Evolutionary conservation across 2,329 filamentous ascomycete genomes (phyloP).

Genomic region (Cercospora sesami): DNA sequence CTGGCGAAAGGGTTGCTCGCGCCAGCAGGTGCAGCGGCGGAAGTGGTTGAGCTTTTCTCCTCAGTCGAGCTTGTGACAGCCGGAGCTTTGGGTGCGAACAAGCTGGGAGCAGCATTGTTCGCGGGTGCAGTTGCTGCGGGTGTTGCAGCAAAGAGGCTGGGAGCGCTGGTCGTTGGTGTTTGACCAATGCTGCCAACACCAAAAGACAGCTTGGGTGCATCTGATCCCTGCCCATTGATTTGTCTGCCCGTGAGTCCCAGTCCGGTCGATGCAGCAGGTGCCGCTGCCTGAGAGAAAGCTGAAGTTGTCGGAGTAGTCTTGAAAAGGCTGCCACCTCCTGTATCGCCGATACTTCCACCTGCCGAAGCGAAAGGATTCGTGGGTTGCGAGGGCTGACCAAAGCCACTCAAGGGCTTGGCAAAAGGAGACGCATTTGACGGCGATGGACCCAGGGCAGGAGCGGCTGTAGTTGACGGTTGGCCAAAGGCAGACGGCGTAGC

Average conservation of each 20-base stretch:
- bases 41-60: not conserved
- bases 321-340: slow-evolving; percentile 1
- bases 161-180: not conserved
- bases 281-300: not conserved
- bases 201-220: slow-evolving; percentile 1
- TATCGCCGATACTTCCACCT: not conserved
- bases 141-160: slow-evolving; percentile 13
- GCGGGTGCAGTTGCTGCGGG: slow-evolving; percentile 1
- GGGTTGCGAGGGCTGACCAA: slow-evolving; percentile 19
- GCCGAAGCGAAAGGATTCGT: slow-evolving; percentile 15
- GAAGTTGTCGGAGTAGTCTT: not conserved
- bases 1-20: slow-evolving; percentile 10
- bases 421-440: slow-evolving; percentile 20
- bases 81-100: slow-evolving; percentile 10
- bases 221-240: not conserved
- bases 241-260: not conserved
- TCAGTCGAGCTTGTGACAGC: not conserved
- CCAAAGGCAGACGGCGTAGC: slow-evolving; percentile 20
- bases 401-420: slow-evolving; percentile 21
- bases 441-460: slow-evolving; percentile 9
- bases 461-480: slow-evolving; percentile 15
- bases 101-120: not conserved
- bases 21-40: not conserved
- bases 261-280: not conserved
- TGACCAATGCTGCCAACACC: slow-evolving; percentile 1